These are phyloP conservation scores for Diplocarpon rosae DNA, from an alignment of 2,329 filamentous ascomycete genomes.

Conservation along the genomic window DNA sequence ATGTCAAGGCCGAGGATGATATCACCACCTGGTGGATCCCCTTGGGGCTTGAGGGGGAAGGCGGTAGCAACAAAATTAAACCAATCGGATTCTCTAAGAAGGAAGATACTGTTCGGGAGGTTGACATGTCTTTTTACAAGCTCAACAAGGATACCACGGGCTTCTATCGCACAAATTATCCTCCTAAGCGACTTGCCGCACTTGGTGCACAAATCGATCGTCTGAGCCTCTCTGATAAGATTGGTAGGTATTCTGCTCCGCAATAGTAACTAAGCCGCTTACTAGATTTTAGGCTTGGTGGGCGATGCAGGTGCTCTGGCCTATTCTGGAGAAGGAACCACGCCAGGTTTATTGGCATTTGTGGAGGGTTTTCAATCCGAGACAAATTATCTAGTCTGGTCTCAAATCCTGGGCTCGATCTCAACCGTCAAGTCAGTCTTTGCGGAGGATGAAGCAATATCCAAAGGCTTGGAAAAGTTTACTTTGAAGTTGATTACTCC, in stretches of 20 bases:
- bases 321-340: conserved; percentile 74
- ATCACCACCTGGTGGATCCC: conserved; percentile 94
- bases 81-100: conserved; percentile 62
- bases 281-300: conserved; percentile 41
- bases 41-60: conserved; percentile 69
- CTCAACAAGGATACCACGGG: conserved; percentile 70
- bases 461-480: conserved; percentile 66
- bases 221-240: conserved; percentile 79
- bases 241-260: conserved; percentile 39
- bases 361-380: conserved; percentile 76
- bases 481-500: conserved; percentile 64
- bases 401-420: conserved; percentile 69
- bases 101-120: conserved; percentile 61
- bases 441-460: conserved; percentile 59
- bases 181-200: conserved; percentile 68
- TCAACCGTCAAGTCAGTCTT: conserved; percentile 76
- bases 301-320: conserved; percentile 85
- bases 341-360: conserved; percentile 70
- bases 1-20: conserved; percentile 85
- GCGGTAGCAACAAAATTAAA: conserved; percentile 49
- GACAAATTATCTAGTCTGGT: conserved; percentile 80
- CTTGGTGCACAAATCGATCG: conserved; percentile 67
- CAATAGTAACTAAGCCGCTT: not conserved
- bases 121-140: conserved; percentile 81
- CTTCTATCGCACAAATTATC: conserved; percentile 90